Evolutionary conservation across 1,139 yeast species (phyloP).

Genomic region (Yamadazyma membranifaciens): DNA sequence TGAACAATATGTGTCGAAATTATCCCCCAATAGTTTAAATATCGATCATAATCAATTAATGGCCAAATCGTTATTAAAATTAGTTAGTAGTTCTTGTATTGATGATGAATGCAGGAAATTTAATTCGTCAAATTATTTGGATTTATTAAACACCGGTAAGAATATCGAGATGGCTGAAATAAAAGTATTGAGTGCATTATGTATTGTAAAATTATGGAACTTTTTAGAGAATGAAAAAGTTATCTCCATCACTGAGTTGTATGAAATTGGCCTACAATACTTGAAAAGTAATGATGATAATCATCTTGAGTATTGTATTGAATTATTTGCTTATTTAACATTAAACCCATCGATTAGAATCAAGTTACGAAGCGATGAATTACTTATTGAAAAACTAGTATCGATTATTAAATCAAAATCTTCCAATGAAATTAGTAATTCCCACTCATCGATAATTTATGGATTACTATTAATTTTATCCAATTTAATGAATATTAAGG

Average conservation of each 20-base stretch:
- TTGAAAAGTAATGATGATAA: slow-evolving; percentile 10
- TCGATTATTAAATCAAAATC: slow-evolving; percentile 12
- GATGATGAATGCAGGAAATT: slow-evolving; percentile 35
- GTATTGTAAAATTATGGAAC: slow-evolving; percentile 46
- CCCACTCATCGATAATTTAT: slow-evolving; percentile 23
- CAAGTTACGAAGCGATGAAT: slow-evolving; percentile 31
- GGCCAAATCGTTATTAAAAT: slow-evolving; percentile 18
- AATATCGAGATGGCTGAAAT: slow-evolving; percentile 18
- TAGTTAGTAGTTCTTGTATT: slow-evolving; percentile 36
- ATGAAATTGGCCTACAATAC: slow-evolving; percentile 18
- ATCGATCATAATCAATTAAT: slow-evolving; percentile 4
- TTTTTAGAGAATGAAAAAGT: slow-evolving; percentile 24
- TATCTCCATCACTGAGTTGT: slow-evolving; percentile 21
- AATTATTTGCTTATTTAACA: slow-evolving; percentile 48
- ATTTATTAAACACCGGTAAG: slow-evolving; percentile 24
- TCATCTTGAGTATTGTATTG: slow-evolving; percentile 27
- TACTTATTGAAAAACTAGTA: slow-evolving; percentile 23
- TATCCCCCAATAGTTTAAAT: slow-evolving; percentile 9
- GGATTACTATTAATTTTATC: slow-evolving; percentile 39
- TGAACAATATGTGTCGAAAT: slow-evolving; percentile 7
- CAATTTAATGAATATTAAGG: slow-evolving; percentile 35
- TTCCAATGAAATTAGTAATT: slow-evolving; percentile 2
- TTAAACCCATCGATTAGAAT: slow-evolving; percentile 32
- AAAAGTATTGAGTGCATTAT: slow-evolving; percentile 31
- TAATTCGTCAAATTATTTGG: slow-evolving; percentile 29